Evolutionary conservation across 2,329 filamentous ascomycete genomes (phyloP), one percentile per base, ranked within the genome.

Genomic region (Sclerotinia subarctica): DNA sequence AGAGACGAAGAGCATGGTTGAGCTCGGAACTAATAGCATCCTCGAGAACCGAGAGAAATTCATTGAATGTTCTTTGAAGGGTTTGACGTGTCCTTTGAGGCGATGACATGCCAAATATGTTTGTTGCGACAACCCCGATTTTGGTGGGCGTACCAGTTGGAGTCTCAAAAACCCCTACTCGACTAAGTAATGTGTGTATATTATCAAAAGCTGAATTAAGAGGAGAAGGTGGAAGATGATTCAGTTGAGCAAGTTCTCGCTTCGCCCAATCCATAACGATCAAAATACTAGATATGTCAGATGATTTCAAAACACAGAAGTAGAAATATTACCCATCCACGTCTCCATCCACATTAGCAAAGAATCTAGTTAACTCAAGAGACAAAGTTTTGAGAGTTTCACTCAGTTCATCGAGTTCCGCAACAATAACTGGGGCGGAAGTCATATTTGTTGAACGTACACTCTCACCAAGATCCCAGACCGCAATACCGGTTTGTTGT

Each of bases 261-360:
- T 90, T 90, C 19, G 93, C 92, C 94, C 94, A 97, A 77, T 97
- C 93, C 93, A 98, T 97, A 64, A 96, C 93, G 70, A 95, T 90
- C 47, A 98, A 84, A 73, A 97, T 96, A 69, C 90, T 90, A 75
- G 49, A 64, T 44, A 47, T 26, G 63, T 77, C 62, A 76, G 74
- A 68, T 70, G 60, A 56, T 35, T 58, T 60, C 47, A 62, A 51
- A 38, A 56, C n/a, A 66, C 3, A 24, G 63, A 58, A 59, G 26
- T 57, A 47, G 59, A 66, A 44, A 79, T 82, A 44, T 74, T 81
- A 89, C 86, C 86, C 90, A 77, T 97, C 94, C 74, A 98, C 91
- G 76, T 97, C 94, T 35, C 93, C 92, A 74, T 97, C 93, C 17
- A 98, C 93, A 72, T 94, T 92, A 64, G 93, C 91, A 78, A 97